Base-by-base conservation (phyloP, 1,139 yeast species). In the Trichomonascaceae sp. region DNA sequence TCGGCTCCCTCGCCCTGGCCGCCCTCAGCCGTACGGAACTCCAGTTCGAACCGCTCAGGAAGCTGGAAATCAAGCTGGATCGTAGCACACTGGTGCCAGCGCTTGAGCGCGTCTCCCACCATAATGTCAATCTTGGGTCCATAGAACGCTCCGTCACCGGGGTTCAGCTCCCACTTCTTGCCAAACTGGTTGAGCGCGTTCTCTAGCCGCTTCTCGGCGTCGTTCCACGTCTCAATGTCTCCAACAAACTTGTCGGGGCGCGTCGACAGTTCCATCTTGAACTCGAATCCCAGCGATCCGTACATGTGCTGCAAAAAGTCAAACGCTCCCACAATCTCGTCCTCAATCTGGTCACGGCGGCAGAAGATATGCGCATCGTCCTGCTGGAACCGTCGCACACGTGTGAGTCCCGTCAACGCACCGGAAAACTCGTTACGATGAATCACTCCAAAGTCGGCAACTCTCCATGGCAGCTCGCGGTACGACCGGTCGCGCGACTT, bases 341-440 rank as follows among this genome's bases (percentile, higher is more conserved):
- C 58, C 47, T 74, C 85, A 46, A 89, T 81, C 65, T 89, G 97
- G 38, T 79, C 89, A 44, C 72, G 74, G 32, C 84, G 75, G 67
- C 97, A 89, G 74, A 89, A 89, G 43, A 89, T 89, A 56, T 89
- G 98, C 29, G 95, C 96, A 62, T 89, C 98, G 60, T 89, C 98
- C 64, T 89, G 98, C 61, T 89, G 98, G 74, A 89, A 89, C 60
- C 97, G 71, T 60, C 98, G 78, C 29, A 89, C 97, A 59, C 98
- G 74, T 33, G 97, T 89, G 53, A 89, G 73, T 18, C 97, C 97
- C 22, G 80, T 65, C 33, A 77, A 61, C 15, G 85, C 96, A 53
- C 97, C 97, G 31, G 93, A 78, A 42, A 84, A 81, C 61, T 89
- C 98, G 56, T 89, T 89, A 64, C 98, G 73, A 64, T 89, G 97